Base-by-base conservation (phyloP, 805 yeast genomes). In the Saturnispora halmiae region DNA sequence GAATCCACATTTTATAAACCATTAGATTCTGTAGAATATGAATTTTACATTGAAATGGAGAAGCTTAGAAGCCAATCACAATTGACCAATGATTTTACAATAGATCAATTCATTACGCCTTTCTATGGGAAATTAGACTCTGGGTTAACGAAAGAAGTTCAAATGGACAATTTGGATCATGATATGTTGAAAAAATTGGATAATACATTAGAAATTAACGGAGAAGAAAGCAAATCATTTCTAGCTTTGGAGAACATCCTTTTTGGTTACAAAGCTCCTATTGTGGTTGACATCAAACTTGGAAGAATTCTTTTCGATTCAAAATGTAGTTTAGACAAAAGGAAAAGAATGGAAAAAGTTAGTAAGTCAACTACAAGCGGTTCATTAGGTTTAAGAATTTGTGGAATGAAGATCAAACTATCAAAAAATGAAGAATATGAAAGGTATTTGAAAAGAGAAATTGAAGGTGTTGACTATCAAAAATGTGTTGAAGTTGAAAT, bases 321-420 rank as follows among this genome's bases (percentile, higher is more conserved):
- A 5, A 49, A 52, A 11, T 76, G 84, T 1, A 46, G 72, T 3
- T 54, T 49, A 0, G 95, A 76, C 22, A 90, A 92, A 52, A 66
- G 60, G 13, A 60, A 60, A 37, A 58, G 97, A 31, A 61, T 90
- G 52, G 63, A 60, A 22, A 60, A 67, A 20, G 96, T 92, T 0
- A 72, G 92, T 34, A 54, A 61, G 2, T 43, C 63, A 0, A 90
- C 97, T 1, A 90, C 97, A 0, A 80, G 92, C 34, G 95, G 96
- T 0, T 64, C 79, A 3, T 64, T 84, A 10, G 71, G 77, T 14
- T 77, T 81, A 48, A 65, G 98, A 45, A 75, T 90, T 3, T 88
- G 97, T 51, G 98, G 98, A 0, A 83, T 90, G 90, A 79, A 78
- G 46, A 59, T 80, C 1, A 37, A 24, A 15, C 6, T 22, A 22